A percentile compares a stretch with the other conserved stretches of the same genome.
phyloP scores from a whole-genome alignment of 306 rosid genomes.

The Lagenaria siceraria region DNA sequence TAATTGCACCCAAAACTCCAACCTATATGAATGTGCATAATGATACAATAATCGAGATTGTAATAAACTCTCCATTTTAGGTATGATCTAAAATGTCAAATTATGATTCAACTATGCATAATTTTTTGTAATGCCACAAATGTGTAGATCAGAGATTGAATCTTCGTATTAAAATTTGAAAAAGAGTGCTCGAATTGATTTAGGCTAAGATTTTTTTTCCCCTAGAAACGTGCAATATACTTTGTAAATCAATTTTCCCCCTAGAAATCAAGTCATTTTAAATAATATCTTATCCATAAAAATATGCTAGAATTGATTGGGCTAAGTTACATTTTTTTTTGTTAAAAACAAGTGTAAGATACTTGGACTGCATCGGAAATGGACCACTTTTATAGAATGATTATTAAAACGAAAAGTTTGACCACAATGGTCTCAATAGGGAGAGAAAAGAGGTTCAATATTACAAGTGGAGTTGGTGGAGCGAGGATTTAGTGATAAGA shows the following conservation, averaged over 20 bases:
- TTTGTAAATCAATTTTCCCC: too few relatives aligned
- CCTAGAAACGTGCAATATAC: too few relatives aligned
- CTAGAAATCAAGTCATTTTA: too few relatives aligned
- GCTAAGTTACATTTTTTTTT: too few relatives aligned
- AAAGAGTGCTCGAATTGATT: too few relatives aligned
- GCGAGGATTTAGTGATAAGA: not conserved
- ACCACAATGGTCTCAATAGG: not conserved
- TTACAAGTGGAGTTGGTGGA: conserved; percentile 6
- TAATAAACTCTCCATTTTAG: not conserved
- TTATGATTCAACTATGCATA: not conserved
- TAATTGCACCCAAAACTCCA: not conserved
- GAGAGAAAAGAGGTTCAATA: not conserved
- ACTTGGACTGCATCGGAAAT: not conserved
- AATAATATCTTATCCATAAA: too few relatives aligned
- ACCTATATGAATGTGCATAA: too few relatives aligned
- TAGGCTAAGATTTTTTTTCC: too few relatives aligned
- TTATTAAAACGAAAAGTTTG: not conserved
- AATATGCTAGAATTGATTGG: too few relatives aligned
- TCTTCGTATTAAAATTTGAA: too few relatives aligned
- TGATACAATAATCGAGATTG: not conserved
- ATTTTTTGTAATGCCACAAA: too few relatives aligned
- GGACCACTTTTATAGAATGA: not conserved
- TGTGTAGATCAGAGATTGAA: too few relatives aligned
- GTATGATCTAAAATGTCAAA: not conserved
- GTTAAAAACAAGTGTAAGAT: not conserved